Evolutionary conservation across 176 grass and related monocot species (phyloP), one percentile per base, ranked within the genome.

Genomic region (Phyllostachys edulis): DNA sequence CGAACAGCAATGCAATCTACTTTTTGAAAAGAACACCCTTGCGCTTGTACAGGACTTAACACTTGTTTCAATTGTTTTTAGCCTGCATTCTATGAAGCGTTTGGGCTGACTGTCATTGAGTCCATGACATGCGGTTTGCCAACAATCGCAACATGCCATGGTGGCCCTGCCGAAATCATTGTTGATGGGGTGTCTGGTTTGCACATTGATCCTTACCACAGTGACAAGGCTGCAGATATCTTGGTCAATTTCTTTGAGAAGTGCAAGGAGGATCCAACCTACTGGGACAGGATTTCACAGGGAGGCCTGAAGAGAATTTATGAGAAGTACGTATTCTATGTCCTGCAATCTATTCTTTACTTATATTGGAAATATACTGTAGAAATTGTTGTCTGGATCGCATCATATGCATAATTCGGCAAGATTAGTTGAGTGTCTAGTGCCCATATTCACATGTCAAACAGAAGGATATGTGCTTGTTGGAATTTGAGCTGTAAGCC

Each of bases 61-160:
- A 55, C 20, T 78, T 67, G 1, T 68, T 37, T 79, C 67, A 21
- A 44, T 63, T 67, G 29, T 69, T 66, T 4, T 78, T 27, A 98
- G 96, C 96, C 96, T 90, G 96, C 96, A 46, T 89, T 98, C 56
- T 98, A 98, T 40, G 96, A 98, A 88, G 93, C 96, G 0, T 98
- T 98, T 52, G 96, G 96, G 39, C 80, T 98, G 16, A 98, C 96
- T 11, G 96, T 98, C 32, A 90, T 98, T 0, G 96, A 98, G 80
- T 72, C 96, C 75, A 98, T 98, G 96, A 98, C 96, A 10, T 98
- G 96, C 0, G 96, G 87, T 70, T 72, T 98, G 71, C 96, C 96
- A 4, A 98, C 96, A 77, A 92, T 98, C 37, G 96, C 96, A 1
- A 98, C 96, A 71, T 90, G 78, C 69, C 88, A 98, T 55, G 96